Base-by-base conservation (phyloP, 2,329 filamentous ascomycete genomes). In the Lizonia empirigonia region DNA sequence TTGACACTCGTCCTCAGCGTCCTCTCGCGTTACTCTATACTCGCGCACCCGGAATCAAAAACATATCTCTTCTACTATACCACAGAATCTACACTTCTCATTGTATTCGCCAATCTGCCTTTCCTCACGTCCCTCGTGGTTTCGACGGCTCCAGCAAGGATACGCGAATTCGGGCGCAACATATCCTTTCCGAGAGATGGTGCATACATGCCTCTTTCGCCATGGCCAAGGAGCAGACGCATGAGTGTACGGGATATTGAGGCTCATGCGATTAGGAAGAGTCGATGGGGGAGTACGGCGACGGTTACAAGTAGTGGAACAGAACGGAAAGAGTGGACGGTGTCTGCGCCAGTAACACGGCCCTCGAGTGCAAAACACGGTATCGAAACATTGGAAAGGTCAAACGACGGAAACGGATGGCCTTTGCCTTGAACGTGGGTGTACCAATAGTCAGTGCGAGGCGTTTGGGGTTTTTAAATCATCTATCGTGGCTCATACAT, bases 31-130 rank as follows among this genome's bases (percentile, higher is more conserved):
- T 48, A 47, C 44, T 52, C 36, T 23, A 29, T 60, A 12, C 49
- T 67, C 13, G 47, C 26, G 2, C 20, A 26, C 5, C 51, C 55
- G 13, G 32, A 36, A 1, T 29, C 53, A 7, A 27, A 16, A 15
- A 22, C 13, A 0, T 64, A 60, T 35, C 52, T 68, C 15, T 44
- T 49, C 22, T 64, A 55, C 51, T 61, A 60, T 49, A 52, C 38
- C 1, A 50, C 58, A 27, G 59, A 65, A 39, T 51, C 59, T 2
- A 53, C 52, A 1, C 49, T 59, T 4, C 38, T 54, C 35, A 57
- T 69, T 23, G 35, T 58, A 29, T 66, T 67, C 49, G 64, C 64
- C 18, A 69, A 69, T 27, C 55, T 69, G 1, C 66, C 66, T 0
- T 69, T 69, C 51, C 50, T 69, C 9, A 64, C 46, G 9, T 63